Evolutionary conservation across 2,329 filamentous ascomycete genomes (phyloP).

Genomic region (Aspergillus phoenicis): DNA sequence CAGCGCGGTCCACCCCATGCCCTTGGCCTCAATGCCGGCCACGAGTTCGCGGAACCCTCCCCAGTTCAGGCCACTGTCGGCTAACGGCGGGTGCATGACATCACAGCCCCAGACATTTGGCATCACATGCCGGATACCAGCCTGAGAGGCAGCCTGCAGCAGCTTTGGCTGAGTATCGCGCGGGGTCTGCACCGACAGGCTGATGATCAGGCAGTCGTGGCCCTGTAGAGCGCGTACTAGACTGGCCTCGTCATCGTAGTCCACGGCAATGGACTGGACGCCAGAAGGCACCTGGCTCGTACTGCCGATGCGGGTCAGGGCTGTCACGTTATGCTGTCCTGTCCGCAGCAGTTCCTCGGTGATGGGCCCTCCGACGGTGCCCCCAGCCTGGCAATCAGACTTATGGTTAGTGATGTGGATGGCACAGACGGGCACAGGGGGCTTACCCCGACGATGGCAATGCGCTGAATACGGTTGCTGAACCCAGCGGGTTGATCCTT

Average conservation of each 20-base stretch:
- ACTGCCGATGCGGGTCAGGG: conserved; percentile 45
- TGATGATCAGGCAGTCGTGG: conserved; percentile 61
- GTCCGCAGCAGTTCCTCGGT: conserved; percentile 46
- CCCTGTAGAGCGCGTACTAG: conserved; percentile 54
- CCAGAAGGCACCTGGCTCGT: background rate
- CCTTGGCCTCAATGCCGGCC: conserved; percentile 39
- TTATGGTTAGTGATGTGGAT: background rate
- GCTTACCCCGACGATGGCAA: conserved; percentile 43
- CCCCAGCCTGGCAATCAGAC: conserved; percentile 32
- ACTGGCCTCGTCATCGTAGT: conserved; percentile 6
- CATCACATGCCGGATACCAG: conserved; percentile 57
- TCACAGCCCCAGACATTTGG: conserved; percentile 52
- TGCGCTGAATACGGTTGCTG: conserved; percentile 28
- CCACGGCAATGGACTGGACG: conserved; percentile 1
- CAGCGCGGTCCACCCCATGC: conserved; percentile 45
- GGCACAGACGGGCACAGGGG: background rate
- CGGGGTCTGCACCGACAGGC: conserved; percentile 48
- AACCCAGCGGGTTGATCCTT: conserved; percentile 9
- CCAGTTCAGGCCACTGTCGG: conserved; percentile 27
- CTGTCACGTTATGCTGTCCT: conserved; percentile 55
- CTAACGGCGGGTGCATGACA: conserved; percentile 23
- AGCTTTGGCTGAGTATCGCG: conserved; percentile 51
- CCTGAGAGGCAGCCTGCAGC: conserved; percentile 57
- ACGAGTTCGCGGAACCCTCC: conserved; percentile 14
- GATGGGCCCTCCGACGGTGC: conserved; percentile 34